phyloP scores from a whole-genome alignment of 2,329 filamentous ascomycete species.

The Epichloe uncinata region DNA sequence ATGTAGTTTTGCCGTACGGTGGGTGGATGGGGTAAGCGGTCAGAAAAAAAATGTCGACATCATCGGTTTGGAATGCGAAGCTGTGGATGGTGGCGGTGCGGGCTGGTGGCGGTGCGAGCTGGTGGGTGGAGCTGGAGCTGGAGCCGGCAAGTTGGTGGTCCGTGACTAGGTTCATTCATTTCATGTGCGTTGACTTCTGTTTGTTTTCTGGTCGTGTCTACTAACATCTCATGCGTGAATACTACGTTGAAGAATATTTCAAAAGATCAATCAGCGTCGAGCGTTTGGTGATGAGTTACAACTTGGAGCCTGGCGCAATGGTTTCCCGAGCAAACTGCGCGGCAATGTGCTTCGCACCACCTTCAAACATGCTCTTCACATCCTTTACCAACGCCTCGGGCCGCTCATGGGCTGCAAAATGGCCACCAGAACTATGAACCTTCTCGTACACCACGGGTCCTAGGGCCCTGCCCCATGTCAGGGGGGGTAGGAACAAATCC shows the following conservation, averaged over 20 bases:
- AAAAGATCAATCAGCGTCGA: too few species aligned
- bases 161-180: too few species aligned
- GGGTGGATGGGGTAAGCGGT: not conserved
- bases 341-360: conserved; percentile 1
- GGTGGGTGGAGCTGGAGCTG: not conserved
- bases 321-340: not conserved
- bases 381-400: conserved; percentile 40
- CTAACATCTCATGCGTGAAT: too few species aligned
- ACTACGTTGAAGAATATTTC: too few species aligned
- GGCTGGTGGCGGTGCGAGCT: not conserved
- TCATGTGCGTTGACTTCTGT: too few species aligned
- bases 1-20: not conserved
- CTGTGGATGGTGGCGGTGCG: not conserved
- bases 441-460: conserved; percentile 47
- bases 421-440: conserved; percentile 37
- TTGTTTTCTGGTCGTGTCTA: too few species aligned
- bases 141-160: not conserved
- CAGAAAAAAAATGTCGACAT: not conserved
- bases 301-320: not conserved
- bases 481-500: conserved; percentile 43
- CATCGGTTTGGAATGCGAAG: not conserved
- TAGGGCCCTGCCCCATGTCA: conserved; percentile 42
- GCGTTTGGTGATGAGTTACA: not conserved
- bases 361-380: conserved; percentile 41
- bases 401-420: conserved; percentile 48